Evolutionary conservation across 768 basidiomycete species (phyloP), one percentile per base, ranked within the genome.

Genomic region (Rhodocollybia butyracea): DNA sequence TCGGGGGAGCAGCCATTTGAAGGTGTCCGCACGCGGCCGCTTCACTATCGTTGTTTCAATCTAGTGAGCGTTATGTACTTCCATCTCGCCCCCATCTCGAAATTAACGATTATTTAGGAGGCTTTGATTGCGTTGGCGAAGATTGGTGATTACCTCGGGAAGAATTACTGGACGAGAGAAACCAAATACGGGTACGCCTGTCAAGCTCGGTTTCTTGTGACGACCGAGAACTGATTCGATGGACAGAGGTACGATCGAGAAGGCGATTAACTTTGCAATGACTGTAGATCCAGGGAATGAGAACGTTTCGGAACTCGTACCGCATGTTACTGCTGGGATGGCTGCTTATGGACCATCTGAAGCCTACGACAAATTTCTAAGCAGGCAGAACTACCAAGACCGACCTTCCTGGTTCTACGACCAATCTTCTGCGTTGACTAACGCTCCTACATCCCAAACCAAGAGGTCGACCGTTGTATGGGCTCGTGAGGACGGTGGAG

Each of bases 1-100:
- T 73, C 71, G 41, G 82, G 83, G 5, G 83, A 84, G 61, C 79
- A 84, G 64, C 83, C 82, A 6, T 76, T 82, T 46, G 83, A 84
- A 63, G 74, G 80, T 3, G 69, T 77, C 17, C 76, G 83, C 17
- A 79, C 81, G 5, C 70, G 78, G 12, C 82, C 83, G 5, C 79
- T 63, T 60, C 83, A 84, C 61, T 85, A 85, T 61, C 75, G 82
- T 6, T 75, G 72, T 46, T 85, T 82, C 70, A 84, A 84, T 59
- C 64, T 84, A 8, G 51, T 53, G 42, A n/a, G 51, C 27, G 15
- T 45, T 12, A 2, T 22, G 43, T 2, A 7, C 26, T 27, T 15
- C 3, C 26, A 27, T 27, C 43, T 45, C 43, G 30, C 43, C 3
- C n/a, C n/a, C n/a, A n/a, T n/a, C n/a, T n/a, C n/a, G n/a, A n/a